Evolutionary conservation across 2,329 filamentous ascomycete species (phyloP).

Genomic region (Aspergillus unguis): DNA sequence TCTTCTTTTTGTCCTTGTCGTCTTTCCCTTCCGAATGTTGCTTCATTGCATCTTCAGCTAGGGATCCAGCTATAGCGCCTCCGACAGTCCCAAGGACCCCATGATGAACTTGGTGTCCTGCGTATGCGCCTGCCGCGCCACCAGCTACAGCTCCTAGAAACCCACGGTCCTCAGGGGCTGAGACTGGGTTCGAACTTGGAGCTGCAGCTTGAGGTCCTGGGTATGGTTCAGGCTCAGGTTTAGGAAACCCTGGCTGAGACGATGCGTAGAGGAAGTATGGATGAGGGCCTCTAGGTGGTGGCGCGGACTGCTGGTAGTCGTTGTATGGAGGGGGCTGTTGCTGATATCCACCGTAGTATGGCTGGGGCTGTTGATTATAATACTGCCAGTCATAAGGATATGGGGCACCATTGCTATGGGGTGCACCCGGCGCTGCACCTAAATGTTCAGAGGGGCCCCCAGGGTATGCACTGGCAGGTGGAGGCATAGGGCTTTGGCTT

Average conservation of each 20-base stretch:
- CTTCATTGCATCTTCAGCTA: constrained; percentile 45
- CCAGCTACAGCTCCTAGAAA: constrained; percentile 45
- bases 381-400: too few relatives aligned
- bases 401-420: neutral
- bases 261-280: neutral
- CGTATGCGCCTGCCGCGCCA: constrained; percentile 43
- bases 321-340: neutral
- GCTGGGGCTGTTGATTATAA: neutral
- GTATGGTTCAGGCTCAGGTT: too few relatives aligned
- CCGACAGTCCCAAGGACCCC: constrained; percentile 46
- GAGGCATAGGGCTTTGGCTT: neutral
- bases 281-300: neutral
- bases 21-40: constrained; percentile 34
- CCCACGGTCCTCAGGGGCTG: constrained; percentile 37
- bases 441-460: neutral
- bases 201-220: too few relatives aligned
- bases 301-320: neutral
- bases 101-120: constrained; percentile 45
- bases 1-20: constrained; percentile 10
- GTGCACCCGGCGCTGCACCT: too few relatives aligned
- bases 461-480: neutral
- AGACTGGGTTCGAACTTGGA: neutral
- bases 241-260: neutral
- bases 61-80: constrained; percentile 44
- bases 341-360: neutral